Conservation (phyloP, 2,329 filamentous ascomycete genomes). For the Talaromyces sp. region DNA sequence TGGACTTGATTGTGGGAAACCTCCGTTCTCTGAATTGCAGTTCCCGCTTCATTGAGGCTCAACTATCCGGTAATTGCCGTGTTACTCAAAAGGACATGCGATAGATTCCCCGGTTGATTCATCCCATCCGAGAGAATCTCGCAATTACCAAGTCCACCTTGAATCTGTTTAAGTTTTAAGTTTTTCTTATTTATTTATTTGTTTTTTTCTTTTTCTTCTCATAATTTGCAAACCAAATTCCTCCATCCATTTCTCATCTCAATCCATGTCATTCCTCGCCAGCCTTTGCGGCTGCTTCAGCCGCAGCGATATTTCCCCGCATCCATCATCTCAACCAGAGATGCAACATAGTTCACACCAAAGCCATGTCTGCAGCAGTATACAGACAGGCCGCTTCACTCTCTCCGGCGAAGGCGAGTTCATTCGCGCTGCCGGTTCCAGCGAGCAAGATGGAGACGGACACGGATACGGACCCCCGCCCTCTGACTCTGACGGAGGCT, state of each 20-base stretch:
- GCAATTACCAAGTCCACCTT: no score
- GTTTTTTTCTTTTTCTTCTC: no score
- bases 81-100: constrained; percentile 1
- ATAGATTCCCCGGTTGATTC: not conserved
- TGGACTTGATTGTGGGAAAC: constrained; percentile 12
- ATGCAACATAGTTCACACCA: constrained; percentile 11
- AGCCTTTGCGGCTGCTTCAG: constrained; percentile 30
- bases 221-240: not conserved
- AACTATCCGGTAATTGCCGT: not conserved
- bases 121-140: not conserved
- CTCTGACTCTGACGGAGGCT: constrained; percentile 32
- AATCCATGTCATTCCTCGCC: constrained; percentile 27
- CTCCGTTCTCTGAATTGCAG: not conserved
- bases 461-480: constrained; percentile 20
- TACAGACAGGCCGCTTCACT: constrained; percentile 25
- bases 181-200: no score
- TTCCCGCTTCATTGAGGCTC: constrained; percentile 1
- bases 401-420: constrained; percentile 22
- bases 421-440: constrained; percentile 13
- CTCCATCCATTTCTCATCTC: not conserved
- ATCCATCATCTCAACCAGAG: constrained; percentile 9
- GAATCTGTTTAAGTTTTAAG: no score
- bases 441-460: constrained; percentile 15
- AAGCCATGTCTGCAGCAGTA: constrained; percentile 7
- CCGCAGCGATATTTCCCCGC: constrained; percentile 12